Conservation (phyloP, 2,329 filamentous ascomycete species). For the Thielaviopsis populi region DNA sequence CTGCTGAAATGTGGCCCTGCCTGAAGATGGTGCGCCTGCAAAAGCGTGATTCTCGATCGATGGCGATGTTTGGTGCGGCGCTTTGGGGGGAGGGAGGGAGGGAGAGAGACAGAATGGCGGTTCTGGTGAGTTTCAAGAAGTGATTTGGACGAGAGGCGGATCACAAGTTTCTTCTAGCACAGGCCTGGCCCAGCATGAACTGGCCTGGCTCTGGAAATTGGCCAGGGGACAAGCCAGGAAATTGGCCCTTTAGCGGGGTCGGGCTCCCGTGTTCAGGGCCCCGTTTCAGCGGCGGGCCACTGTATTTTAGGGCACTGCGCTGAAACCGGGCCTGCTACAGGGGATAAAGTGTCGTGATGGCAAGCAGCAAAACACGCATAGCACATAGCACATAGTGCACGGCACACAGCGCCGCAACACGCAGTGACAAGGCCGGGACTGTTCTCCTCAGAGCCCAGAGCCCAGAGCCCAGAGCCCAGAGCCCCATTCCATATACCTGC, state of each 20-base stretch:
- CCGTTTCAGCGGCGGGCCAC: background rate
- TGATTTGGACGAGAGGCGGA: background rate
- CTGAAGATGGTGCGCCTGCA: background rate
- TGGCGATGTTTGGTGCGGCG: background rate
- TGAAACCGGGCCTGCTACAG: background rate
- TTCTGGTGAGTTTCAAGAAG: background rate
- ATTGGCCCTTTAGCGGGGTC: conserved; percentile 1
- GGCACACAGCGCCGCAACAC: background rate
- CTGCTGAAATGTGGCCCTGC: background rate
- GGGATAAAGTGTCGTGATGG: conserved; percentile 2
- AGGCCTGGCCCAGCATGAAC: background rate
- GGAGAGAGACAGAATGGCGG: background rate
- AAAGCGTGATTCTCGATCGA: background rate
- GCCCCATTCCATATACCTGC: background rate
- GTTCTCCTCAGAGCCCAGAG: no score
- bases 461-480: no score
- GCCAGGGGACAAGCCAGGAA: background rate
- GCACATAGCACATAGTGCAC: no score
- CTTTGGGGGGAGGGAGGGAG: background rate
- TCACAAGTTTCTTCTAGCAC: background rate
- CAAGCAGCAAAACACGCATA: background rate
- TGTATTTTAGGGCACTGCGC: background rate
- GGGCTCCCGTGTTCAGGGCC: background rate
- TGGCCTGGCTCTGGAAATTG: conserved; percentile 1
- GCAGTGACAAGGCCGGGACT: background rate